A percentile compares a stretch with the other conserved stretches of the same genome.
Conservation (phyloP, 169 alveolate genomes). For the Babesia bovis region DNA sequence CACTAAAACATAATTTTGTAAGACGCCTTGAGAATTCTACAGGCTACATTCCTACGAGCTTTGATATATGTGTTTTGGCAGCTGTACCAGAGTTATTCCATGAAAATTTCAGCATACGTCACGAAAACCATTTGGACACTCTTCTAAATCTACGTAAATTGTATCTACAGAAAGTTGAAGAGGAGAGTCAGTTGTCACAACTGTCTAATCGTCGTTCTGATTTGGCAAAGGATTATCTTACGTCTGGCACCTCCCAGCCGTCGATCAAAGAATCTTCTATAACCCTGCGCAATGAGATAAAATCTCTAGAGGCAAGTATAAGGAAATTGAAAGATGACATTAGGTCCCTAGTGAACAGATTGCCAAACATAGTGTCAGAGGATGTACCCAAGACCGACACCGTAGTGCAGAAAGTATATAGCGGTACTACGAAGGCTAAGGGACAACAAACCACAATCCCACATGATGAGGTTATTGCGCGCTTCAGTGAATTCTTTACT, state of each 20-base stretch:
- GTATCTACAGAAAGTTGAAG: not conserved
- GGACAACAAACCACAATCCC: conserved; percentile 3
- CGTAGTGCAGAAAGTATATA: conserved; percentile 3
- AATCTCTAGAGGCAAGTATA: not conserved
- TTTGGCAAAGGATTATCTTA: conserved; percentile 31
- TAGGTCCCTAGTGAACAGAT: not conserved
- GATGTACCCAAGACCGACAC: conserved; percentile 33
- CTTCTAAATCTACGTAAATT: conserved; percentile 13
- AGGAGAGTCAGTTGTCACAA: not conserved
- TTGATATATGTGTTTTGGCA: conserved; percentile 18
- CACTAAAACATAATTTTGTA: conserved; percentile 17
- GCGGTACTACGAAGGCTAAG: not conserved
- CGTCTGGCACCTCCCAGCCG: conserved; percentile 3
- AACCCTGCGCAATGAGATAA: conserved; percentile 16
- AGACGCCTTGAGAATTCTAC: not conserved
- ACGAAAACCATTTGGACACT: conserved; percentile 51
- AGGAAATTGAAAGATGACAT: conserved; percentile 8
- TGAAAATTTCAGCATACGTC: conserved; percentile 31
- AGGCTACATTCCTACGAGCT: conserved; percentile 23
- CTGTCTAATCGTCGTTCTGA: conserved; percentile 12
- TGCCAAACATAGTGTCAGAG: conserved; percentile 44
- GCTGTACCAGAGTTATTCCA: conserved; percentile 65
- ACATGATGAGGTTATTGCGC: conserved; percentile 49
- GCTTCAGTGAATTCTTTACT: conserved; percentile 13
- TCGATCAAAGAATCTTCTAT: conserved; percentile 21